Evolutionary conservation across 1,284 basidiomycete genomes (phyloP), one percentile per base, ranked within the genome.

Genomic region (Testicularia cyperi): DNA sequence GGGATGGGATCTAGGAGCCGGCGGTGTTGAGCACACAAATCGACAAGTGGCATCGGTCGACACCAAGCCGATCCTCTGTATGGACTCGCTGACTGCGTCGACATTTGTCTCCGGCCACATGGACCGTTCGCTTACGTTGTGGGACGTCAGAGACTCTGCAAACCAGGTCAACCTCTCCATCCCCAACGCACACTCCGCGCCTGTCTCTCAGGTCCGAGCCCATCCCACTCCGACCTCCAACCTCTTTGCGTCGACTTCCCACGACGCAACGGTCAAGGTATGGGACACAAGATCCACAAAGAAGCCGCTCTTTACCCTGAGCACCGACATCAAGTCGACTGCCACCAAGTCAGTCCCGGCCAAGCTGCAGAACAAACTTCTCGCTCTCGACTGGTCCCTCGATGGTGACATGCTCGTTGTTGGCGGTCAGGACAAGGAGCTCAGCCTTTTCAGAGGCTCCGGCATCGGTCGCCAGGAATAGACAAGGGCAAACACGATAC

Each of bases 251-350:
- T 51, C 57, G 12, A 70, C 44, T 1, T 61, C 57, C 6, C 45
- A 55, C 19, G 72, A 76, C 14, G 57, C 42, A 6, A 37, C 32
- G 4, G 43, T 74, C 22, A 71, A 71, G 32, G 48, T 74, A 8
- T 76, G 70, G 70, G 74, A 76, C 37, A 45, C 54, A 23, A 52
- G 74, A 3, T 62, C 54, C 31, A 39, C 52, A 9, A 64, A 63
- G n/a, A 65, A 67, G 37, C 53, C 74, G 13, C 62, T 76, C n/a
- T 76, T 76, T 31, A 41, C 61, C 13, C 42, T 76, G 12, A 28
- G 41, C 10, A 32, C 36, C 7, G 57, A n/a, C n/a, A n/a, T n/a
- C n/a, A n/a, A n/a, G n/a, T n/a, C n/a, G n/a, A n/a, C n/a, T n/a
- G n/a, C n/a, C n/a, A 31, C 30, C 9, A 8, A 8, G 8, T n/a